Evolutionary conservation across 129 eudicot genomes (phyloP), one percentile per base, ranked within the genome.

Genomic region (Saposhnikovia divaricata): DNA sequence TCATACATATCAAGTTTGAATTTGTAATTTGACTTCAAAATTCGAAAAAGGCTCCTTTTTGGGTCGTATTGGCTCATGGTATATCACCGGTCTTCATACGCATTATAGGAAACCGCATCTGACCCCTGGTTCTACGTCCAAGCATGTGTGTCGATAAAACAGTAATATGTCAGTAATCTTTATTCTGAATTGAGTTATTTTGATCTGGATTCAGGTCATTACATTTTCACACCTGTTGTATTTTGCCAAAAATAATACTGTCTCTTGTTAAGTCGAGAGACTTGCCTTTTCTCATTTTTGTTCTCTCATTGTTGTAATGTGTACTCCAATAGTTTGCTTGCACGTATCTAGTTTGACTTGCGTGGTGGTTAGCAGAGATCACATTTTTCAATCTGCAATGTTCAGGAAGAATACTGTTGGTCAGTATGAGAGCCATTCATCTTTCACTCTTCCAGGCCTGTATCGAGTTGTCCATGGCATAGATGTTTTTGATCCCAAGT

Each of bases 401-500:
- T 83, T 82, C 91, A 96, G 98, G 93, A 96, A 85, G 82, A 86
- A 87, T 81, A 88, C 97, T 70, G 97, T 96, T 76, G 99, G 99
- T 74, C 99, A 96, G 81, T 96, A 92, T 72, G 99, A 96, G 87
- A 96, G 93, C 80, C 99, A 96, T 81, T 76, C 95, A 25, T 85
- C 93, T 79, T 96, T 96, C 89, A 96, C 99, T 75, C 83, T 96
- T 72, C 98, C 99, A 18, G 97, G 95, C 74, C 91, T 92, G 73
- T 96, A 96, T 79, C 89, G 99, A 79, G 99, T 96, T 75, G 99
- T 92, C 80, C 98, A 92, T 79, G 98, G 99, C 27, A 88, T 96
- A 72, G 93, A 96, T 76, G 98, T 96, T 42, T 96, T 96, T 72
- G 98, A 96, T 85, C 97, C 98, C n/a, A 96, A 96, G 89, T 96